These are phyloP conservation scores for Fusarium sp. DNA, from an alignment of 2,329 filamentous ascomycete genomes.

Conservation along the genomic window DNA sequence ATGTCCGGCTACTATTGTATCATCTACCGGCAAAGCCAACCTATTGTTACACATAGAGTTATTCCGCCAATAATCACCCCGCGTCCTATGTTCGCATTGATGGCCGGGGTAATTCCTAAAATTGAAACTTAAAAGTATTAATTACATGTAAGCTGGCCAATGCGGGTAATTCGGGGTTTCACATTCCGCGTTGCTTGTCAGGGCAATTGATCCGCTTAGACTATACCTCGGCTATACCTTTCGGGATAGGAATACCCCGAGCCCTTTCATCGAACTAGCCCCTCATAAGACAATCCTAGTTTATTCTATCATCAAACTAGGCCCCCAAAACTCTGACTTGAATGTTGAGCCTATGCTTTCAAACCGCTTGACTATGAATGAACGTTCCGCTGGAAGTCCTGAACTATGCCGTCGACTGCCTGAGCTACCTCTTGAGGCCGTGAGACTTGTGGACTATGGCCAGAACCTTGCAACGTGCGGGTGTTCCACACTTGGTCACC, in stretches of 20 bases:
- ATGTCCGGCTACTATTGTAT: background rate
- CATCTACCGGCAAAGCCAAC: background rate
- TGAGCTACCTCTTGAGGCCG: background rate
- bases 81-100: background rate
- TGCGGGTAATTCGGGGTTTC: background rate
- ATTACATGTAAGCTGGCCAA: background rate
- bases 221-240: background rate
- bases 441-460: slow-evolving; percentile 1
- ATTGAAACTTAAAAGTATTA: background rate
- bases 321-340: no score
- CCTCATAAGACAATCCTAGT: no score
- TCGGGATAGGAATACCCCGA: background rate
- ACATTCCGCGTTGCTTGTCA: background rate
- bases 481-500: background rate
- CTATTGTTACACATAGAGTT: accelerated
- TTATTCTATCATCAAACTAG: no score
- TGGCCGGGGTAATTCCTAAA: background rate
- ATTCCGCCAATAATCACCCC: background rate
- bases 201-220: background rate
- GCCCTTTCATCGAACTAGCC: no score
- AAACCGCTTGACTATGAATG: no score
- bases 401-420: background rate
- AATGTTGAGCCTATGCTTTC: no score
- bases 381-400: background rate
- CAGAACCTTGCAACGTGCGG: background rate